Evolutionary conservation across 169 alveolate genomes (phyloP).

Genomic region (Plasmodium vinckei): DNA sequence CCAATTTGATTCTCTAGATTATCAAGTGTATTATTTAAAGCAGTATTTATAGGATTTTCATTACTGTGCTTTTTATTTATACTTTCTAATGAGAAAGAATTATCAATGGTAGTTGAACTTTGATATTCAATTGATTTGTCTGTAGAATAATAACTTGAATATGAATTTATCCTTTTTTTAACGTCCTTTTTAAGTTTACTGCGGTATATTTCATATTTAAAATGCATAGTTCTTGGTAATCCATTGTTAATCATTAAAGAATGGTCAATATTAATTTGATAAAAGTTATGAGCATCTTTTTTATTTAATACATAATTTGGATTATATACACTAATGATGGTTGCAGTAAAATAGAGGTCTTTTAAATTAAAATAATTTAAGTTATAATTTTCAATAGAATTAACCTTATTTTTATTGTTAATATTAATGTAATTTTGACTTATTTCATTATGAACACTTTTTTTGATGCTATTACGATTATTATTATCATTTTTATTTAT

Average conservation of each 20-base stretch:
- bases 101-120: neutral
- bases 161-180: constrained; percentile 14
- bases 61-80: neutral
- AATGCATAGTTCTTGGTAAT: constrained; percentile 49
- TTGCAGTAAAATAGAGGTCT: constrained; percentile 54
- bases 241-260: constrained; percentile 73
- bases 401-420: constrained; percentile 20
- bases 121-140: constrained; percentile 16
- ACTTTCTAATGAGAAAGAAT: constrained; percentile 7
- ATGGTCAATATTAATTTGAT: constrained; percentile 63
- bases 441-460: neutral
- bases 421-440: neutral
- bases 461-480: neutral
- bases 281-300: constrained; percentile 74
- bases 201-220: constrained; percentile 29
- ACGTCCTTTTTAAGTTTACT: constrained; percentile 15
- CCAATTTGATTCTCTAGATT: neutral
- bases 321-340: constrained; percentile 62
- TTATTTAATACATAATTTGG: constrained; percentile 58
- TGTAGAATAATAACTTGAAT: constrained; percentile 5
- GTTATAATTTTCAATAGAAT: constrained; percentile 34
- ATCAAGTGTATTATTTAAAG: neutral
- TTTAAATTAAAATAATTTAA: constrained; percentile 61
- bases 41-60: neutral
- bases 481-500: neutral